Evolutionary conservation across 2,329 filamentous ascomycete species (phyloP).

Genomic region (Fusarium beomiforme): DNA sequence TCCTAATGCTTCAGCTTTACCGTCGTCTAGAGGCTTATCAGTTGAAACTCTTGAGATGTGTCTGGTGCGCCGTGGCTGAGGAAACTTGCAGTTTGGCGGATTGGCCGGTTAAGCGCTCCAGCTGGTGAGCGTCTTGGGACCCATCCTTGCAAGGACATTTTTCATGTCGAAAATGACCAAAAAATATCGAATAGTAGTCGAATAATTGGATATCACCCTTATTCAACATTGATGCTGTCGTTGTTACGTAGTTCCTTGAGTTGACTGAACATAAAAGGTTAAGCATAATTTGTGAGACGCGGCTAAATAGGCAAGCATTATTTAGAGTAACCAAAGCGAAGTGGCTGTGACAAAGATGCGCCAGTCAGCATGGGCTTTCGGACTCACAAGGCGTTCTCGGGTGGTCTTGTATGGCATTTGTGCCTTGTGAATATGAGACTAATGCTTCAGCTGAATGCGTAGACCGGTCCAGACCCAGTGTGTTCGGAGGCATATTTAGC

Average conservation of each 20-base stretch:
- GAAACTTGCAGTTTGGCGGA: too few relatives aligned
- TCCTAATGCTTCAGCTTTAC: fast-evolving
- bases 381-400: constrained; percentile 9
- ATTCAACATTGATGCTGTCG: background rate
- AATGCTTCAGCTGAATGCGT: constrained; percentile 32
- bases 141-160: fast-evolving
- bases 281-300: background rate
- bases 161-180: background rate
- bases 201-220: background rate
- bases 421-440: constrained; percentile 29
- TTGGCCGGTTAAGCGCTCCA: too few relatives aligned
- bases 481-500: constrained; percentile 5
- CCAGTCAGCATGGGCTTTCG: background rate
- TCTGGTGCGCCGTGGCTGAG: too few relatives aligned
- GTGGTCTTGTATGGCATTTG: background rate
- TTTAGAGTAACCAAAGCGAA: constrained; percentile 15
- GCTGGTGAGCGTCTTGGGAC: too few relatives aligned
- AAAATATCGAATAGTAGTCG: background rate
- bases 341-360: background rate
- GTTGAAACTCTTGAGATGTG: fast-evolving
- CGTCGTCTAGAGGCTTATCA: background rate
- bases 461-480: constrained; percentile 28
- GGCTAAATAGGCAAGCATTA: background rate
- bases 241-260: background rate
- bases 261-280: too few relatives aligned